Evolutionary conservation across 176 grass and related monocot species (phyloP), one percentile per base, ranked within the genome.

Genomic region (Lolium rigidum): DNA sequence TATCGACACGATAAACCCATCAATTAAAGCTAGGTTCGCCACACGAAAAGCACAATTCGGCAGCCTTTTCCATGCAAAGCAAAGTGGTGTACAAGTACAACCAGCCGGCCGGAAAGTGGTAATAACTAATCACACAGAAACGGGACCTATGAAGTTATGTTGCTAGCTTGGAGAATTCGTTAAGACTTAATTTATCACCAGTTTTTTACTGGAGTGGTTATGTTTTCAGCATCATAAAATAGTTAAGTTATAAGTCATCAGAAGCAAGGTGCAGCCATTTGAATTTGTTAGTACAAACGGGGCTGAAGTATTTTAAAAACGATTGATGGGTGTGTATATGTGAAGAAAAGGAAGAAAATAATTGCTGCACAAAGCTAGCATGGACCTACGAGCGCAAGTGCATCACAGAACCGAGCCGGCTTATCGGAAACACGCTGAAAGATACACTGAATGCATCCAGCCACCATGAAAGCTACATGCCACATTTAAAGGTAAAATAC

Each of bases 21-120:
- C 37, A 20, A 70, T 84, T 65, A 84, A 80, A 74, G 76, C 57
- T 41, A 69, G 17, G 18, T 87, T 87, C 76, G 87, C 80, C 85
- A 75, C 84, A 5, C 85, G 49, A 39, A 70, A 87, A 90, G 84
- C 85, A 59, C 80, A 79, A 38, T 86, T 75, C 79, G 89, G 58
- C 85, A 84, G 89, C 89, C 89, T 75, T 90, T 90, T 67, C 31
- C 80, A 59, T 80, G 75, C 20, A 67, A 90, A 87, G 89, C 89
- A 84, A 84, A 90, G 63, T 78, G 84, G 44, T 62, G 83, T 73
- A 38, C 74, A 50, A 63, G 31, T 35, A 35, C 31, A 35, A 35
- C 31, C 31, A 35, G 31, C 31, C 31, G 31, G 31, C 31, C 2
- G 31, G 63, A 82, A 80, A 47, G 28, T 73, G 24, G 52, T 35